Evolutionary conservation across 75 land plant species (phyloP), one percentile per base, ranked within the genome.

Genomic region (Adiantum capillusveneris): DNA sequence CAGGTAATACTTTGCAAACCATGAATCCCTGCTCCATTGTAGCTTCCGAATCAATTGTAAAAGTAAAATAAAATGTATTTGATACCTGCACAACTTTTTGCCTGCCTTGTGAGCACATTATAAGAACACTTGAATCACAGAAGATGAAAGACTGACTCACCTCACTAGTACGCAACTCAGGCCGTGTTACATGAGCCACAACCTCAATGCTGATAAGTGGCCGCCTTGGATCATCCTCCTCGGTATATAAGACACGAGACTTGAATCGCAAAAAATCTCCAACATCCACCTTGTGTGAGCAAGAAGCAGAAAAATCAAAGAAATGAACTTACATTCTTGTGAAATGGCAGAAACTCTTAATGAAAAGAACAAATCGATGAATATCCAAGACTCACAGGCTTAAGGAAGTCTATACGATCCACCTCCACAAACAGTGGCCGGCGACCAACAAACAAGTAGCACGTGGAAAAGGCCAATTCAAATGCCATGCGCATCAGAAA

Each of bases 371-470:
- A 5, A 9, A 9, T 9, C 9, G 7, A 34, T 5, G 9, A 34
- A 34, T 9, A 34, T 9, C 37, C 11, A 42, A 11, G 37, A 73
- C 86, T 74, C 39, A 92, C 97, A 19, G 97, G 97, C 54, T 73
- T 77, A n/a, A 90, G 60, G 61, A 92, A 92, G 67, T 88, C 90
- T 56, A 92, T 95, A 68, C 82, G 97, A 71, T 92, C 97, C 56
- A 92, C 95, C 76, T 92, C 97, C 3, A 92, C 63, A 67, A 92
- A 92, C 58, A 69, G 66, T 31, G 97, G 97, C 62, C 72, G 71
- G 31, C 70, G 62, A 25, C 97, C 97, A 58, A 86, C 84, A 76
- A 92, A 92, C 14, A 79, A 84, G 76, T 92, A 92, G 39, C 90
- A 85, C 7, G 97, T 92, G 31, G 97, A 82, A 57, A 85, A 92